Evolutionary conservation across 2,329 filamentous ascomycete species (phyloP).

Genomic region (Aspergillus viridinutans): DNA sequence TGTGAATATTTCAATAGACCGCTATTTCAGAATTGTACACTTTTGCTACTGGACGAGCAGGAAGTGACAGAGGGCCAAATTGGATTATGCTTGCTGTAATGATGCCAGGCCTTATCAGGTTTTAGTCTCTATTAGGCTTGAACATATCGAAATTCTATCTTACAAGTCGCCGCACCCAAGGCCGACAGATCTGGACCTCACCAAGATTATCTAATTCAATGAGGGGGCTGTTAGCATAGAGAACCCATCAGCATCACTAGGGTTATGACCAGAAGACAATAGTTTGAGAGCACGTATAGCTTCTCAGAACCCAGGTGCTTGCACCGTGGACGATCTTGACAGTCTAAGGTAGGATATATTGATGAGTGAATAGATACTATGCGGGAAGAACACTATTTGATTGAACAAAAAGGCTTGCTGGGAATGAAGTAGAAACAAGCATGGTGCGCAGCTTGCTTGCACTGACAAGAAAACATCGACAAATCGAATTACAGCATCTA

Average conservation of each 20-base stretch:
- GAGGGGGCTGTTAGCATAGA: no score
- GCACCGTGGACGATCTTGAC: neutral
- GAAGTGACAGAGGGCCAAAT: neutral
- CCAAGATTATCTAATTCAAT: neutral
- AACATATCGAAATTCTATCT: neutral
- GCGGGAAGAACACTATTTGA: neutral
- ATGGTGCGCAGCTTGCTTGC: neutral
- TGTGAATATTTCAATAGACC: neutral
- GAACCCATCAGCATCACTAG: no score
- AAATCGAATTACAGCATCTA: conserved; percentile 24
- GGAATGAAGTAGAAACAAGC: neutral
- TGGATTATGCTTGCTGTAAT: neutral
- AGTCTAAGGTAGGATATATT: neutral
- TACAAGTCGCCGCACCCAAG: neutral
- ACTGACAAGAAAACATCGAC: neutral
- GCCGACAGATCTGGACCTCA: neutral
- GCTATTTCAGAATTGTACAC: neutral
- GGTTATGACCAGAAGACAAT: neutral
- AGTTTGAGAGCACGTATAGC: neutral
- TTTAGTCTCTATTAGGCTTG: neutral
- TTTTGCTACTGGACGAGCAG: neutral
- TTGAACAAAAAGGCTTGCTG: neutral
- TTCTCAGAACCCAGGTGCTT: neutral
- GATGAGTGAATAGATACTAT: neutral
- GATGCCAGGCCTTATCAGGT: neutral